Conservation (phyloP, 441 rosid genomes). For the Lepidium campestre region DNA sequence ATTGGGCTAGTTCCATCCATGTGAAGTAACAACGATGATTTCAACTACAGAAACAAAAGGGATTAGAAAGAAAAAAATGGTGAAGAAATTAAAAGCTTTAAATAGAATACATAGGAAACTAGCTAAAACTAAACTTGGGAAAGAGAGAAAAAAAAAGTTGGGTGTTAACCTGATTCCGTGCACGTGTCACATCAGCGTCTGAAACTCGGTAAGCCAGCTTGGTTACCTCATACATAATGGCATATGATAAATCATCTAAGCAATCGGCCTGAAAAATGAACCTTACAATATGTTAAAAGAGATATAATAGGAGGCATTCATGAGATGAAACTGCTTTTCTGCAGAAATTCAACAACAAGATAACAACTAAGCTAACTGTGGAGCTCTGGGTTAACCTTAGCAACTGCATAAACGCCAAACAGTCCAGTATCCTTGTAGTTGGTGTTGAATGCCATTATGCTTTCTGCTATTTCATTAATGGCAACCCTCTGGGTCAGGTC, state of each 20-base stretch:
- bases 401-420: constrained; percentile 93
- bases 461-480: constrained; percentile 88
- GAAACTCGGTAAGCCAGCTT: constrained; percentile 87
- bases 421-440: constrained; percentile 99
- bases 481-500: constrained; percentile 83
- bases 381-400: constrained; percentile 59
- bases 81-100: neutral
- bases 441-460: constrained; percentile 97
- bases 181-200: constrained; percentile 91
- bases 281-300: constrained; percentile 11
- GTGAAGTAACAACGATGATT: constrained; percentile 93
- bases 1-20: constrained; percentile 96
- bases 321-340: neutral
- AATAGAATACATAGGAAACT: neutral
- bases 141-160: neutral
- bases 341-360: neutral
- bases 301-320: neutral
- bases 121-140: neutral
- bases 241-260: constrained; percentile 90
- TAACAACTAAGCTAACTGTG: neutral
- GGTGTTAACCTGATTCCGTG: constrained; percentile 81
- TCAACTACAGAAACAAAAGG: constrained; percentile 44
- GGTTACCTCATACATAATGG: constrained; percentile 78
- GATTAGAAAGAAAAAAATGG: neutral
- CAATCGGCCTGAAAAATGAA: constrained; percentile 68